phyloP scores from a whole-genome alignment of 805 yeast species.

The Saccharomycopsis sp. region DNA sequence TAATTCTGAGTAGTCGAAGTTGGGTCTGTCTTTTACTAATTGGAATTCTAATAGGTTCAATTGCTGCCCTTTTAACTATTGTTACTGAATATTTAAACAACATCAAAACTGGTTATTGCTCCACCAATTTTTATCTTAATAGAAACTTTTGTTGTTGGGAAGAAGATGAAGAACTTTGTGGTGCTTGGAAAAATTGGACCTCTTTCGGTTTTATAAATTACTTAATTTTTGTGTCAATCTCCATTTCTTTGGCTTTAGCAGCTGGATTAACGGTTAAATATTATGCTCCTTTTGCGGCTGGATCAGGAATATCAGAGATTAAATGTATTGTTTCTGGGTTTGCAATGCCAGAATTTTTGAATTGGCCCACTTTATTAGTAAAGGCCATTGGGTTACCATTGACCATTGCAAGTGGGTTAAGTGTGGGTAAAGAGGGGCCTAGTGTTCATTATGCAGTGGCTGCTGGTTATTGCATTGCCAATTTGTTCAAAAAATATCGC shows the following conservation, averaged over 20 bases:
- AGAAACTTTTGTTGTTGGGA: conserved; percentile 79
- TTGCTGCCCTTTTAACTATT: conserved; percentile 75
- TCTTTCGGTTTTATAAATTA: conserved; percentile 36
- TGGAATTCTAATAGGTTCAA: conserved; percentile 68
- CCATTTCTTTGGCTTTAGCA: conserved; percentile 48
- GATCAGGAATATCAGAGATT: conserved; percentile 95
- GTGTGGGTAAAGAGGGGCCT: conserved; percentile 98
- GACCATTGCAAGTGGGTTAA: conserved; percentile 85
- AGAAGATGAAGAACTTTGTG: conserved; percentile 38
- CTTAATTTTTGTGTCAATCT: conserved; percentile 44
- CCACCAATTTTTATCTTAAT: conserved; percentile 56
- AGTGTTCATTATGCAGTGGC: conserved; percentile 97
- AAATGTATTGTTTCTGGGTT: conserved; percentile 92
- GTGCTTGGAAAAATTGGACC: conserved; percentile 65
- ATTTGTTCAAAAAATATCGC: conserved; percentile 23
- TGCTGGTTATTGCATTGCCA: conserved; percentile 75
- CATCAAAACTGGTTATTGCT: conserved; percentile 70
- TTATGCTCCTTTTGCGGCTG: conserved; percentile 87
- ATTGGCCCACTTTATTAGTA: conserved; percentile 57
- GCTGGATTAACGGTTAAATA: conserved; percentile 61
- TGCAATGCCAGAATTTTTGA: conserved; percentile 64
- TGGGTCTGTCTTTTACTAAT: conserved; percentile 71
- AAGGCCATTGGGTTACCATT: conserved; percentile 79
- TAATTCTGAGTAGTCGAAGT: conserved; percentile 24
- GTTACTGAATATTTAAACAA: conserved; percentile 82